Conservation (phyloP, 1,284 basidiomycete genomes). For the Mycosarcoma mackinlayi region DNA sequence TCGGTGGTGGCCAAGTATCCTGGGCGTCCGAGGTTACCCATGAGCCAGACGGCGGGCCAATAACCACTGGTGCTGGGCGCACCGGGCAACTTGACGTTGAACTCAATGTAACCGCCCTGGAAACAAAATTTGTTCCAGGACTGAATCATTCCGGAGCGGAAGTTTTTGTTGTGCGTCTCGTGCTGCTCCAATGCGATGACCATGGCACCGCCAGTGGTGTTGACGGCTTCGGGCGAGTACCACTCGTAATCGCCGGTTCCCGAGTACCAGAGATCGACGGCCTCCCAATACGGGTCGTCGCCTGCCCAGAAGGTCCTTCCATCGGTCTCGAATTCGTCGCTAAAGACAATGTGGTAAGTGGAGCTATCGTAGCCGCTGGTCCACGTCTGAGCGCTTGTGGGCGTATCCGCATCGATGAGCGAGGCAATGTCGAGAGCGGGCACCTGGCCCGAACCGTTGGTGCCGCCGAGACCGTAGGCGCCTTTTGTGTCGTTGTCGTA, state of each 20-base stretch:
- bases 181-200: constrained; percentile 57
- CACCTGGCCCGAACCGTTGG: constrained; percentile 62
- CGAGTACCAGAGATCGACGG: constrained; percentile 66
- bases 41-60: constrained; percentile 70
- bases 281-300: constrained; percentile 67
- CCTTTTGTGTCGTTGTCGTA: constrained; percentile 50
- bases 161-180: constrained; percentile 60
- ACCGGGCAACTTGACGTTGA: constrained; percentile 56
- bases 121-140: constrained; percentile 69
- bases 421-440: constrained; percentile 43
- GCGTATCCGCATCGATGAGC: constrained; percentile 61
- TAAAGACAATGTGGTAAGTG: constrained; percentile 73
- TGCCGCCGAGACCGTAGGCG: constrained; percentile 77
- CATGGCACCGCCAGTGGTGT: constrained; percentile 57
- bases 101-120: constrained; percentile 67
- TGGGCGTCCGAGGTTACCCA: constrained; percentile 65
- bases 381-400: constrained; percentile 31
- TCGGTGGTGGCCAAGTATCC: constrained; percentile 66
- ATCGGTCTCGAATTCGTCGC: constrained; percentile 80
- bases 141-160: constrained; percentile 67
- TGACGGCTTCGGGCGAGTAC: constrained; percentile 67
- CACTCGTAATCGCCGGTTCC: constrained; percentile 67
- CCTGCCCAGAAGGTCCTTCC: constrained; percentile 73
- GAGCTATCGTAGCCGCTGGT: constrained; percentile 34
- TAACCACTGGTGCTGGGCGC: constrained; percentile 68